Evolutionary conservation across 2,329 filamentous ascomycete genomes (phyloP), one percentile per base, ranked within the genome.

Genomic region (Chaetoscypha palmicola): DNA sequence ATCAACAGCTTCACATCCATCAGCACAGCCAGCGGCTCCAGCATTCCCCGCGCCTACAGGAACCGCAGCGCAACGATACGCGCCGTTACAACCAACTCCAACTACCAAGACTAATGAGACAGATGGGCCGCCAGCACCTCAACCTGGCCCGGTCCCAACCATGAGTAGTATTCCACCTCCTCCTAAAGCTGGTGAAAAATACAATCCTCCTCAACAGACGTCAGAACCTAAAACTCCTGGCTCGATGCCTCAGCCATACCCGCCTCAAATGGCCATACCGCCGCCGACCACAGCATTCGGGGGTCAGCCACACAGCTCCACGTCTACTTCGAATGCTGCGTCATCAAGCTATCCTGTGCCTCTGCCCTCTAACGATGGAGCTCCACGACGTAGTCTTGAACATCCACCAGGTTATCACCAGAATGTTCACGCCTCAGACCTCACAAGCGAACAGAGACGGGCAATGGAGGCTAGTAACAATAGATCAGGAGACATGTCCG

Each of bases 141-240:
- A 80, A 52, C 76, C 77, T 28, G 76, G 76, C 42, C 72, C 76
- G 30, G 65, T 69, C 33, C 77, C 77, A 30, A 58, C 64, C 38
- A 54, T 66, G 19, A 58, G 48, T 43, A 58, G 45, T 45, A 33
- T 74, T 23, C 73, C 73, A 45, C 72, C 74, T 43, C 73, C 74
- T 35, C 73, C 74, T 40, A 75, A 68, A 56, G 66, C 63, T 24
- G 71, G 71, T 28, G 69, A 77, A 61, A 63, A 61, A 38, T 61
- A 64, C 47, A 62, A 63, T 38, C 62, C 62, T 32, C 62, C 62
- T 33, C 63, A 60, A 45, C 60, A 53, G 42, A 60, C 63, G 39
- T 57, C 63, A 33, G 56, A 63, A 38, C 54, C 62, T 19, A 55
- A 26, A 16, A 28, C 33, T 39, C 36, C 39, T 22, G 58, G 30